Base-by-base conservation (phyloP, 805 yeast species). In the Candida ficus region DNA sequence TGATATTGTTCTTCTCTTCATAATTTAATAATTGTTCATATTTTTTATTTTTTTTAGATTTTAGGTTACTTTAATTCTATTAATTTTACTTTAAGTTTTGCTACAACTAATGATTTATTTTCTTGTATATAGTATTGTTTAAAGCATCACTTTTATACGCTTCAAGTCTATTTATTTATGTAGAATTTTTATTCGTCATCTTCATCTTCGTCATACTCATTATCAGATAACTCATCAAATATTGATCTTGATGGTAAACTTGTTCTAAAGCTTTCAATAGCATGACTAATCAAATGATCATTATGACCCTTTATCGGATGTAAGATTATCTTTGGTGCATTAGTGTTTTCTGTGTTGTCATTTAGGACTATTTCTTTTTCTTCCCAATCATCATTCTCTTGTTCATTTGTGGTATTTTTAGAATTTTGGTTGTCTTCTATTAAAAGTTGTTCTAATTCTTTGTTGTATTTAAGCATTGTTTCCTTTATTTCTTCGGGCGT, bases 181-280 rank as follows among this genome's bases (percentile, higher is more conserved):
- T n/a, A 22, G 13, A 4, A 11, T n/a, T 17, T 5, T 6, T 33
- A 21, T n/a, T 33, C 23, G 14, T 37, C 19, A 23, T 45, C 32
- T 12, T 40, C 29, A 20, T 28, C 31, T 4, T 19, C 12, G 13
- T 38, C 41, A 9, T 17, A 33, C 13, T 42, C 44, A 33, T 42
- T 37, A 36, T 47, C 47, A 4, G 48, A 43, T 5, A 55, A 12
- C 11, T 58, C 65, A 43, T 62, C 68, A 45, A 67, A 67, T 4
- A 63, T 56, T 6, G 70, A 64, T 30, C 45, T 53, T 19, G 70
- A 68, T 9, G 72, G 72, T 23, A 62, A 35, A 19, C 62, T 55
- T 1, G 70, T 65, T 29, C 36, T 57, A 50, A 49, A 62, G 32
- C 41, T 48, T 38, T 44, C 40, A 9, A 55, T 49, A 3, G 57